Evolutionary conservation across 192 early-diverging fungal genomes (phyloP).

Genomic region (Coemansia sp.): DNA sequence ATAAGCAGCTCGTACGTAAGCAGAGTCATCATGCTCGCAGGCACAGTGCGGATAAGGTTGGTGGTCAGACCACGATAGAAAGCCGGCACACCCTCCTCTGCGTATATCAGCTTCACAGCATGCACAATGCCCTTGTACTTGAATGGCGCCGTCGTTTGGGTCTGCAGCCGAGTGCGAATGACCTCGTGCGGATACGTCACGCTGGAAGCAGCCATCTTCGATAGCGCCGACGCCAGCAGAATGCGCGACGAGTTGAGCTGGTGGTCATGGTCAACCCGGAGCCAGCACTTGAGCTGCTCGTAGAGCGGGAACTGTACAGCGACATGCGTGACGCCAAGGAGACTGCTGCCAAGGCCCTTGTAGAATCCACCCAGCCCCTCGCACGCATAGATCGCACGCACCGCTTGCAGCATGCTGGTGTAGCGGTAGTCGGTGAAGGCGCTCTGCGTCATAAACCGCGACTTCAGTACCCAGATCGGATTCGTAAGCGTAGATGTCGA

Average conservation of each 20-base stretch:
- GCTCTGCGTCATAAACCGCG: slow-evolving; percentile 85
- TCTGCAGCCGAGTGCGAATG: slow-evolving; percentile 91
- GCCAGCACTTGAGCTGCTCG: slow-evolving; percentile 74
- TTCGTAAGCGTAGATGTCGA: slow-evolving; percentile 78
- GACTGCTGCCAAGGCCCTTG: slow-evolving; percentile 86
- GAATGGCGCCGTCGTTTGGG: slow-evolving; percentile 68
- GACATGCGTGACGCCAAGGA: slow-evolving; percentile 91
- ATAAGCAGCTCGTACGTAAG: slow-evolving; percentile 87
- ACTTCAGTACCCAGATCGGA: slow-evolving; percentile 92
- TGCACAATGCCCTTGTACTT: slow-evolving; percentile 87
- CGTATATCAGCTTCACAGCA: slow-evolving; percentile 66
- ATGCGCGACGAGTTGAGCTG: slow-evolving; percentile 58
- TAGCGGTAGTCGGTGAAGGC: slow-evolving; percentile 76
- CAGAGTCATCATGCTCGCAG: slow-evolving; percentile 81
- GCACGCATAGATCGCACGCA: slow-evolving; percentile 67
- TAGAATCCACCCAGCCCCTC: slow-evolving; percentile 88
- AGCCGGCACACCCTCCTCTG: slow-evolving; percentile 77
- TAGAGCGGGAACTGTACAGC: slow-evolving; percentile 96
- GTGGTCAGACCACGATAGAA: slow-evolving; percentile 88
- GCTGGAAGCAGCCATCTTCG: slow-evolving; percentile 87
- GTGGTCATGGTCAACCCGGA: slow-evolving; percentile 21
- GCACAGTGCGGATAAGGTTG: slow-evolving; percentile 87
- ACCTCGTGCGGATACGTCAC: slow-evolving; percentile 97
- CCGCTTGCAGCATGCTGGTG: slow-evolving; percentile 77
- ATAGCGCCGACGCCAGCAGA: slow-evolving; percentile 75